Conservation (phyloP, 345 rosid genomes). For the Theobroma cacao region DNA sequence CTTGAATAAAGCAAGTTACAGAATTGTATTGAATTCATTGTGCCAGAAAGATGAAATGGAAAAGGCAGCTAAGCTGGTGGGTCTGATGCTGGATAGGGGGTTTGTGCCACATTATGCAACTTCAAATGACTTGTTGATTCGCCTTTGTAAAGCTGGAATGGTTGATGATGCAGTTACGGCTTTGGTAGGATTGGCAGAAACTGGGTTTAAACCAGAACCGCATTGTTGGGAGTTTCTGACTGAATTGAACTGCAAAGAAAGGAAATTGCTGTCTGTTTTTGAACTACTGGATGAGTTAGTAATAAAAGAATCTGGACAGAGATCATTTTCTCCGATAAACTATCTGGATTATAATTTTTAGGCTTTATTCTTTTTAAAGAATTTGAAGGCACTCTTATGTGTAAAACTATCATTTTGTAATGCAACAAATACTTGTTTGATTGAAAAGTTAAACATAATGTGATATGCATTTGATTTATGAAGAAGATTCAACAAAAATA, state of each 20-base stretch:
- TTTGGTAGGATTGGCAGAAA: conserved; percentile 44
- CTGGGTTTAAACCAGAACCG: conserved; percentile 62
- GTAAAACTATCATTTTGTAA: not conserved
- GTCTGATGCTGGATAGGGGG: conserved; percentile 64
- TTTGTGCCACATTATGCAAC: conserved; percentile 71
- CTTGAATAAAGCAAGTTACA: conserved; percentile 75
- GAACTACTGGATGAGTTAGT: conserved; percentile 58
- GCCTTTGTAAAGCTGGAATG: conserved; percentile 59
- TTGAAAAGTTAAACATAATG: too few species aligned
- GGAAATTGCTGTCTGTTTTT: conserved; percentile 56
- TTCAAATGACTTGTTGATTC: conserved; percentile 67
- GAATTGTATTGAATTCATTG: conserved; percentile 73
- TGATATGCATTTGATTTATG: too few species aligned
- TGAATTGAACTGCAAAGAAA: conserved; percentile 63
- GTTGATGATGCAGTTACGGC: conserved; percentile 41
- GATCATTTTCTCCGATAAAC: not conserved
- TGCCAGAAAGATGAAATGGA: conserved; percentile 55
- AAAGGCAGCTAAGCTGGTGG: conserved; percentile 50
- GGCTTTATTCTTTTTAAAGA: not conserved
- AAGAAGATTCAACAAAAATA: too few species aligned
- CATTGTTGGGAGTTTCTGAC: conserved; percentile 57
- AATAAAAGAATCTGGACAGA: not conserved
- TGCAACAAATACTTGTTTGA: not conserved
- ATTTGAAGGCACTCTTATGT: not conserved
- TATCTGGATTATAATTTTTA: not conserved